These are phyloP conservation scores for Penicillium ucsense DNA, from an alignment of 495 filamentous ascomycete genomes.

Conservation along the genomic window DNA sequence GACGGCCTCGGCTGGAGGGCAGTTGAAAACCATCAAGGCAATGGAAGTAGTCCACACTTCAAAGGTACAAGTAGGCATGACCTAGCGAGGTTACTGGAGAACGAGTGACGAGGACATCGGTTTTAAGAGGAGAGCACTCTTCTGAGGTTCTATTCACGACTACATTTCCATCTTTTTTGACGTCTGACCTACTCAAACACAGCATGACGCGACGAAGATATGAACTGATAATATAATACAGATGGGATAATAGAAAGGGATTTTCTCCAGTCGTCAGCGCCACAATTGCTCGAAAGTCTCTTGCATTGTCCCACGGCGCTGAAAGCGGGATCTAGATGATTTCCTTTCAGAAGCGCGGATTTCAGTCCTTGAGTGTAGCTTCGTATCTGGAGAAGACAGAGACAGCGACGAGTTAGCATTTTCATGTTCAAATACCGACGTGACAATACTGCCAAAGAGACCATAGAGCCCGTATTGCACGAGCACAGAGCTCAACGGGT, in stretches of 20 bases:
- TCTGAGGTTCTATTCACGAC: constrained; percentile 1
- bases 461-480: background rate
- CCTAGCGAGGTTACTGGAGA: too few species aligned
- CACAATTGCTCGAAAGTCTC: background rate
- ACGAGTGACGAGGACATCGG: too few species aligned
- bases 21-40: too few species aligned
- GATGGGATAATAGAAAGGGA: background rate
- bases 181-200: background rate
- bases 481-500: background rate
- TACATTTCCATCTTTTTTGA: too few species aligned
- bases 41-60: too few species aligned
- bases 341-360: background rate
- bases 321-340: too few species aligned
- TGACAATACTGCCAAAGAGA: background rate
- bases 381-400: constrained; percentile 28
- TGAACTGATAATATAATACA: constrained; percentile 16
- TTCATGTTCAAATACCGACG: background rate
- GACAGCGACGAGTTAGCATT: background rate
- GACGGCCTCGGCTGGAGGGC: too few species aligned
- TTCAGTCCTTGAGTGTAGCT: constrained; percentile 22
- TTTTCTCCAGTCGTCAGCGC: background rate
- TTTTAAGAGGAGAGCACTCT: constrained; percentile 2
- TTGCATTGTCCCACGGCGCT: too few species aligned
- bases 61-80: too few species aligned
- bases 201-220: background rate